These are phyloP conservation scores for Moelleriella libera DNA, from an alignment of 2,329 filamentous ascomycete genomes.

Conservation along the genomic window DNA sequence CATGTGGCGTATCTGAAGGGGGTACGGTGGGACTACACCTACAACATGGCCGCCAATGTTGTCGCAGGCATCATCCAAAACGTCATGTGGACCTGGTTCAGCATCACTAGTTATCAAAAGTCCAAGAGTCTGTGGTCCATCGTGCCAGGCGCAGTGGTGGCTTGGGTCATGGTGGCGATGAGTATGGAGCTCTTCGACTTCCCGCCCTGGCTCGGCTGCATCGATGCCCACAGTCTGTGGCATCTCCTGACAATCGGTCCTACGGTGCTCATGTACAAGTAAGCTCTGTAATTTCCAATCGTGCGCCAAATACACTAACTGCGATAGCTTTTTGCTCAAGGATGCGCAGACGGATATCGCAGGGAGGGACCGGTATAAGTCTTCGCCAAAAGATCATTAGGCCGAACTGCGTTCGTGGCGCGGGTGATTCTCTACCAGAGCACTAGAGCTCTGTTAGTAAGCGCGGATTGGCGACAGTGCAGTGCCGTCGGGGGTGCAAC, in stretches of 20 bases:
- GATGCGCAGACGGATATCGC: slow-evolving; percentile 75
- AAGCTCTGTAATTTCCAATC: slow-evolving; percentile 24
- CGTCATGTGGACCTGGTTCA: slow-evolving; percentile 74
- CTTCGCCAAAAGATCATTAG: slow-evolving; percentile 12
- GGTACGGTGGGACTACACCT: slow-evolving; percentile 86
- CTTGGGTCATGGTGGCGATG: slow-evolving; percentile 88
- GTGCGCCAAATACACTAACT: background rate
- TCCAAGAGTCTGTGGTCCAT: slow-evolving; percentile 65
- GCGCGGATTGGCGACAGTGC: too few species aligned
- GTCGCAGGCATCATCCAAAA: slow-evolving; percentile 69
- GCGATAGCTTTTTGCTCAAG: slow-evolving; percentile 63
- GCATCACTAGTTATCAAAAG: slow-evolving; percentile 56
- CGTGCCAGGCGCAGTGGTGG: slow-evolving; percentile 83
- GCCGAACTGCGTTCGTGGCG: background rate
- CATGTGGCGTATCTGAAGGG: slow-evolving; percentile 78
- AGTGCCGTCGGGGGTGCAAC: too few species aligned
- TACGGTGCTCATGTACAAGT: slow-evolving; percentile 90
- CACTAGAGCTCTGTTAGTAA: too few species aligned
- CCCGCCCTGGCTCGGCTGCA: slow-evolving; percentile 61
- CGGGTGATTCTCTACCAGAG: too few species aligned
- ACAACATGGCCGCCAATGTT: slow-evolving; percentile 96
- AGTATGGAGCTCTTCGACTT: slow-evolving; percentile 93
- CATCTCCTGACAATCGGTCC: slow-evolving; percentile 86
- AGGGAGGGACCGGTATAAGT: slow-evolving; percentile 53
- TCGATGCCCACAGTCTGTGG: slow-evolving; percentile 95